A percentile compares a stretch with the other conserved stretches of the same genome.
phyloP scores from a whole-genome alignment of 2,329 filamentous ascomycete species.

The Dothistroma pini region DNA sequence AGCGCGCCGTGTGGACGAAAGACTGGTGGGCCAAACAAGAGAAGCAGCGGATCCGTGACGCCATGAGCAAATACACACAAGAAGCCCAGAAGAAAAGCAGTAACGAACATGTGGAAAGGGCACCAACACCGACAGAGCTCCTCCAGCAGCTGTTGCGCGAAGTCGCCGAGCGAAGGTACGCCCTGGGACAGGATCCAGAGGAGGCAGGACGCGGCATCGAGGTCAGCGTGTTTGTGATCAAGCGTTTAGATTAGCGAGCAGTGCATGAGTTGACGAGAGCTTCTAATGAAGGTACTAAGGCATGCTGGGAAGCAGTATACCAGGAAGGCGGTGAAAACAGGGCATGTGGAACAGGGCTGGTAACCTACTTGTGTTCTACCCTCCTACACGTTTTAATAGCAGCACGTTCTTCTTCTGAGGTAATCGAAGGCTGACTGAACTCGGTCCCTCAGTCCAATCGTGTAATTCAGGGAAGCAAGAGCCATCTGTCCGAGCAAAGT shows the following conservation, averaged over 20 bases:
- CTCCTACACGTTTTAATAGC: slow-evolving; percentile 5
- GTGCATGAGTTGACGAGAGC: slow-evolving; percentile 5
- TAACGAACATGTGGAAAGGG: slow-evolving; percentile 32
- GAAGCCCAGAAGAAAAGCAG: slow-evolving; percentile 41
- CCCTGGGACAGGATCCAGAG: slow-evolving; percentile 39
- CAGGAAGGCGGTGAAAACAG: not conserved
- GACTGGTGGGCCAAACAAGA: slow-evolving; percentile 66
- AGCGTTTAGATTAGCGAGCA: slow-evolving; percentile 29
- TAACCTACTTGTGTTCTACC: not conserved
- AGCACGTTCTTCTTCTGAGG: not conserved
- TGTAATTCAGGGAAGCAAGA: not conserved
- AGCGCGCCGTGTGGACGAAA: slow-evolving; percentile 53
- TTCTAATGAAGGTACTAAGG: not conserved
- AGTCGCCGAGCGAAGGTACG: slow-evolving; percentile 51
- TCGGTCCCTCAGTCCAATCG: not conserved
- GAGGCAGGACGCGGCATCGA: slow-evolving; percentile 42
- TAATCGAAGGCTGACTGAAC: not conserved
- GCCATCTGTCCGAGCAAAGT: not conserved
- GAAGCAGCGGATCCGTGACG: slow-evolving; percentile 55
- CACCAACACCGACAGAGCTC: slow-evolving; percentile 49
- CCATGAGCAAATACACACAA: slow-evolving; percentile 44
- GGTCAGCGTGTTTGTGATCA: slow-evolving; percentile 47
- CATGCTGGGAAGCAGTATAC: not conserved
- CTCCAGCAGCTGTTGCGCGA: slow-evolving; percentile 58
- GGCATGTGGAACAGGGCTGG: not conserved